phyloP scores from a whole-genome alignment of 352 stramenopile genomes.

The Blastocystis sp. region DNA sequence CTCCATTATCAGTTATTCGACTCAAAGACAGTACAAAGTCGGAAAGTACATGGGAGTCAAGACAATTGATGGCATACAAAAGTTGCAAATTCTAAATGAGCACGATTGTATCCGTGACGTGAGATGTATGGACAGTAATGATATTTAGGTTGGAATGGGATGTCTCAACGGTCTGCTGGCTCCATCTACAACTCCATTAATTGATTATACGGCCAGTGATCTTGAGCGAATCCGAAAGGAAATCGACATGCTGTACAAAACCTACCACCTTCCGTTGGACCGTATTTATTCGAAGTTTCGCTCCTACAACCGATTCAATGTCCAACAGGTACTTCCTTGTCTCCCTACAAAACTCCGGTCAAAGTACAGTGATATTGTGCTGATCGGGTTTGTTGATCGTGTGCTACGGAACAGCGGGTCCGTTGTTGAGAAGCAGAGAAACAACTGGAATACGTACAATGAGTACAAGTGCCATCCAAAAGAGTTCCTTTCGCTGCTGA shows the following conservation, averaged over 20 bases:
- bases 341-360: constrained; percentile 15
- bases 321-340: constrained; percentile 42
- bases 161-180: constrained; percentile 10
- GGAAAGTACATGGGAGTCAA: constrained; percentile 22
- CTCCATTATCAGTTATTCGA: neutral
- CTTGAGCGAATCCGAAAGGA: neutral
- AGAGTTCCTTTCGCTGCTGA: neutral
- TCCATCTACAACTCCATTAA: neutral
- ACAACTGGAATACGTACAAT: constrained; percentile 28
- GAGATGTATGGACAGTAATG: neutral
- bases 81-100: constrained; percentile 42
- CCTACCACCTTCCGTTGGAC: neutral
- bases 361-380: constrained; percentile 10
- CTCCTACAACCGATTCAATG: constrained; percentile 28
- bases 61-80: constrained; percentile 37
- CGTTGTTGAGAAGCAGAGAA: constrained; percentile 7
- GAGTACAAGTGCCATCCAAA: constrained; percentile 50
- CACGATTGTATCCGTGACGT: constrained; percentile 55
- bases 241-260: constrained; percentile 9
- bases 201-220: neutral
- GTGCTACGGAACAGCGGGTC: constrained; percentile 10
- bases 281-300: constrained; percentile 30
- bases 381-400: constrained; percentile 8
- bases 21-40: constrained; percentile 12
- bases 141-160: constrained; percentile 24